phyloP scores from a whole-genome alignment of 2,329 filamentous ascomycete species.

The Diplodia corticola region DNA sequence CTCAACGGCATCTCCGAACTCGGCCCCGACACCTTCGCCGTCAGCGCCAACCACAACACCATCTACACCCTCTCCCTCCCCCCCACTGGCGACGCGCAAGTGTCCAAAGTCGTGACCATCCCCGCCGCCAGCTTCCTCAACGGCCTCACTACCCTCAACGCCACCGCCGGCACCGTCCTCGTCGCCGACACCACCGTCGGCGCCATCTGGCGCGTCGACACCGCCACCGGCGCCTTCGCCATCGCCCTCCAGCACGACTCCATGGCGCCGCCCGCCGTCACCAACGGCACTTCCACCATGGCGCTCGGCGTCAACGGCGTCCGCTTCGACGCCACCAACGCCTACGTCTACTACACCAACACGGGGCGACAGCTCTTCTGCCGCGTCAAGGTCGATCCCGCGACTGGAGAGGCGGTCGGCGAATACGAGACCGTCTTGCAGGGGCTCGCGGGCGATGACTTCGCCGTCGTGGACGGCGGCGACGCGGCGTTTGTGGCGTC shows the following conservation, averaged over 20 bases:
- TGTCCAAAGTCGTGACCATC: conserved; percentile 28
- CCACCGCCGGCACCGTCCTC: conserved; percentile 25
- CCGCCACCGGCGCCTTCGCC: conserved; percentile 20
- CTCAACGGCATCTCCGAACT: conserved; percentile 42
- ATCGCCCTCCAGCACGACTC: conserved; percentile 26
- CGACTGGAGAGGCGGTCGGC: conserved; percentile 9
- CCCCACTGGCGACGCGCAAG: conserved; percentile 9
- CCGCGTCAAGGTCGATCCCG: conserved; percentile 26
- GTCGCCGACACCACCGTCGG: conserved; percentile 30
- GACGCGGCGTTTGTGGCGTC: neutral
- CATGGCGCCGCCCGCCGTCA: conserved; percentile 24
- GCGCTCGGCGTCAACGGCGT: conserved; percentile 32
- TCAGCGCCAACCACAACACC: conserved; percentile 24
- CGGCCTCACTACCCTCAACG: conserved; percentile 29
- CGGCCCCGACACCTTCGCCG: conserved; percentile 35
- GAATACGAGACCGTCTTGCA: neutral
- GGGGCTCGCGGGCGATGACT: neutral
- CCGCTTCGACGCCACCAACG: conserved; percentile 19
- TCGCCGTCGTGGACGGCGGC: neutral
- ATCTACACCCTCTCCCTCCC: conserved; percentile 26
- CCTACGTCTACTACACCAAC: conserved; percentile 31
- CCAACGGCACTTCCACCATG: conserved; percentile 1
- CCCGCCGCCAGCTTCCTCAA: conserved; percentile 27
- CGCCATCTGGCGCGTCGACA: conserved; percentile 26
- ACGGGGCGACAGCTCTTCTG: conserved; percentile 22